phyloP scores from a whole-genome alignment of 441 rosid genomes.

The Populus hybrid region DNA sequence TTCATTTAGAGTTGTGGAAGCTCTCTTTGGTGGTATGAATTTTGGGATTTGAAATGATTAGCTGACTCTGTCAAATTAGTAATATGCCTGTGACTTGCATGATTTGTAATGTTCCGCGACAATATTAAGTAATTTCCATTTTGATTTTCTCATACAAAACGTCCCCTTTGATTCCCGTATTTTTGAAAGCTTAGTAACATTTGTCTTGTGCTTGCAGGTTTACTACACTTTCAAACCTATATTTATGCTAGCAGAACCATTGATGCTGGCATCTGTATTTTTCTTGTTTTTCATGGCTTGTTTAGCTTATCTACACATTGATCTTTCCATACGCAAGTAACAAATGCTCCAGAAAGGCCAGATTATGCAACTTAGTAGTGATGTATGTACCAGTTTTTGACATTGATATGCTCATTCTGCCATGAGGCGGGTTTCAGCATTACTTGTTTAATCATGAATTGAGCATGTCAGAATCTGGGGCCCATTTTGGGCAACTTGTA shows the following conservation, averaged over 20 bases:
- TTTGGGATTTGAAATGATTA: background rate
- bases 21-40: background rate
- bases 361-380: background rate
- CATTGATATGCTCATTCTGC: background rate
- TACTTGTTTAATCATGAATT: background rate
- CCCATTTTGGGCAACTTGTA: background rate
- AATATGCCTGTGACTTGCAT: background rate
- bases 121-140: background rate
- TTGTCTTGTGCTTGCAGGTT: conserved; percentile 47
- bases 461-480: background rate
- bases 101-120: background rate
- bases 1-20: background rate
- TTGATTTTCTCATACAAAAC: background rate
- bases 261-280: conserved; percentile 74
- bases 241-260: conserved; percentile 98
- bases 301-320: conserved; percentile 74
- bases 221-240: conserved; percentile 88
- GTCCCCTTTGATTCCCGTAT: background rate
- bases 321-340: conserved; percentile 71
- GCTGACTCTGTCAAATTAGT: background rate
- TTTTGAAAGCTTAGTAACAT: background rate
- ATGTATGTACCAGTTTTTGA: background rate
- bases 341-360: background rate
- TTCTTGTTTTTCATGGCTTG: conserved; percentile 79
- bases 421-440: background rate